Base-by-base conservation (phyloP, 352 stramenopile species). In the Phytophthora pinifolia region DNA sequence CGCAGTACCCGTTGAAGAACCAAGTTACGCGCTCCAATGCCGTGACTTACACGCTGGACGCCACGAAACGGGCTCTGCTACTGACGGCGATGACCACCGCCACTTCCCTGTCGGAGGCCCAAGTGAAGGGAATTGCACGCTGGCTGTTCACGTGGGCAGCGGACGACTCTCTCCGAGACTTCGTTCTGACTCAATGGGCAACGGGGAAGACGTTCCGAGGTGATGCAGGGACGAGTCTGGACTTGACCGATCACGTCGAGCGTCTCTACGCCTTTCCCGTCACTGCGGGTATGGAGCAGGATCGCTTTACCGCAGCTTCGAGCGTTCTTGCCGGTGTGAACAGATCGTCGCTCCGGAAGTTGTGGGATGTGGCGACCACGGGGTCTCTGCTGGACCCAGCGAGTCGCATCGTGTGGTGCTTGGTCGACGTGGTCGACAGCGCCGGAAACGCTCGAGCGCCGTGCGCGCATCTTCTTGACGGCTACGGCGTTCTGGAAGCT, bases 81-180 rank as follows among this genome's bases (percentile, higher is more conserved):
- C 35, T 82, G 1, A 14, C 44, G 2, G 52, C 55, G 4, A 78
- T 87, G 54, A 39, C 17, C 1, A 37, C 37, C 10, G 55, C 45
- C 13, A 85, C 76, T 1, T 36, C 37, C 2, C 39, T 89, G 4
- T 65, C 63, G 1, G 57, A 65, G n/a, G 45, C 52, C 1, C 74
- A 89, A 56, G 38, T 85, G 9, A 57, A 36, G 7, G 75, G 60
- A 0, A 69, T 89, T 29, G 70, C 79, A 13, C 46, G 48, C 0
- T 89, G 74, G 76, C n/a, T 83, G 25, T 68, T 86, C 33, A 42
- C 57, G 2, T 89, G 79, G 79, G 59, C 73, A 0, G 58, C 60
- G 1, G 73, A 81, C 7, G 44, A 46, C 1, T 58, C 85, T 0
- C 55, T 89, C 4, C 50, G 44, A 7, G 69, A 83, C 37, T 86